Base-by-base conservation (phyloP, 208 protist genomes). In the Leishmania lainsoni region DNA sequence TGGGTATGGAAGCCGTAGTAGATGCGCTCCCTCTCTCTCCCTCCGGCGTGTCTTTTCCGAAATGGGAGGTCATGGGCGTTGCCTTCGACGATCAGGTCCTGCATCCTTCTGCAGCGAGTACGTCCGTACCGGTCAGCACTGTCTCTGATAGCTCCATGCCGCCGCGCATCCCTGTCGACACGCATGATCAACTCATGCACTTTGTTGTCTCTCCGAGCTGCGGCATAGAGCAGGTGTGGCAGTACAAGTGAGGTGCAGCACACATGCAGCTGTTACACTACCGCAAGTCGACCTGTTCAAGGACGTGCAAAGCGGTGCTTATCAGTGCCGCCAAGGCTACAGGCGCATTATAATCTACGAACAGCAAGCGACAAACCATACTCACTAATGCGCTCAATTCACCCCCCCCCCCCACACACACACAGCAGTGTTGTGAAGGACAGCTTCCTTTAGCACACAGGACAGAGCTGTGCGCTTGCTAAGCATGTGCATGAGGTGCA, bases 11-110 rank as follows among this genome's bases (percentile, higher is more conserved):
- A n/a, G 32, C 22, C 22, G 17, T 29, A 17, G 68, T 52, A 3
- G 32, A 29, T 22, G 69, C 22, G 26, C 17, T 26, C 45, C 8
- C 68, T 16, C 68, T 48, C 45, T 26, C 20, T 26, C 42, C 68
- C 39, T 16, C 26, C 12, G 42, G 42, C 42, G 68, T 45, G 29
- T n/a, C 42, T 32, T 35, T 52, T 42, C 75, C 58, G 22, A 5
- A n/a, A 8, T 86, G 78, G 74, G 78, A 82, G 58, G 82, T 86
- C 39, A 49, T 86, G 65, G 82, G 61, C 22, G 32, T 80, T 6
- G 82, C 82, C 29, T 86, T 86, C 26, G 82, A 86, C 17, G 51
- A 56, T 22, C 82, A 86, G 65, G 82, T 82, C 16, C 26, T 86
- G 76, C 71, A 35, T 26, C 29, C 32, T 9, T 16, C 59, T 32